Base-by-base conservation (phyloP, 306 rosid genomes). In the Notholithocarpus densiflorus region DNA sequence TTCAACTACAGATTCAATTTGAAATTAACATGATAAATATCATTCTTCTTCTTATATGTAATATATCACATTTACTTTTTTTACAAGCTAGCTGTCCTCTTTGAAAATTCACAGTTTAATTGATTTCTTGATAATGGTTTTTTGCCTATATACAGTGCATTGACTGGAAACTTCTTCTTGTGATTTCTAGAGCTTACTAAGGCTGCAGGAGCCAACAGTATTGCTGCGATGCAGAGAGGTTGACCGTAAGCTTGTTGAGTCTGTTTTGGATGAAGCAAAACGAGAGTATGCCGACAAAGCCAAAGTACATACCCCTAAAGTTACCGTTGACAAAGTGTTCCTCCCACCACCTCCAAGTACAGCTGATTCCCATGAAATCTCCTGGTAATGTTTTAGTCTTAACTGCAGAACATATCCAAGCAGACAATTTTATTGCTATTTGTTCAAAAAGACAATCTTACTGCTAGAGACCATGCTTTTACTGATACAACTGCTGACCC, bases 161-260 rank as follows among this genome's bases (percentile, higher is more conserved):
- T 31, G 48, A 40, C 31, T 29, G 21, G 51, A 0, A 19, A 74
- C 53, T 60, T 29, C 2, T 79, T 11, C n/a, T 17, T 26, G 3
- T 55, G 10, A 32, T 27, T 7, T 11, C 32, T 55, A 90, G 96
- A 82, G 93, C 68, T 78, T 89, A 43, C 0, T 89, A 12, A 72
- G 96, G 5, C 60, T 89, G 56, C 79, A 52, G 74, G 96, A 91
- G 79, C 83, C 90, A 71, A 77, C 89, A 11, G 87, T 89, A 78
- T 1, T 91, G 76, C 4, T 89, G 80, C 13, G 96, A 61, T 87
- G 93, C 88, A 81, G 93, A 84, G 91, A 89, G 82, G 59, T 31
- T 52, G 96, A 91, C 65, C 70, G 59, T 0, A 86, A 86, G 75
- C 13, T 89, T 13, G 84, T 91, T 5, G 88, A 89, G 83, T 84